Conservation (phyloP, 2,329 filamentous ascomycete genomes). For the Leptoxyphium fumago region DNA sequence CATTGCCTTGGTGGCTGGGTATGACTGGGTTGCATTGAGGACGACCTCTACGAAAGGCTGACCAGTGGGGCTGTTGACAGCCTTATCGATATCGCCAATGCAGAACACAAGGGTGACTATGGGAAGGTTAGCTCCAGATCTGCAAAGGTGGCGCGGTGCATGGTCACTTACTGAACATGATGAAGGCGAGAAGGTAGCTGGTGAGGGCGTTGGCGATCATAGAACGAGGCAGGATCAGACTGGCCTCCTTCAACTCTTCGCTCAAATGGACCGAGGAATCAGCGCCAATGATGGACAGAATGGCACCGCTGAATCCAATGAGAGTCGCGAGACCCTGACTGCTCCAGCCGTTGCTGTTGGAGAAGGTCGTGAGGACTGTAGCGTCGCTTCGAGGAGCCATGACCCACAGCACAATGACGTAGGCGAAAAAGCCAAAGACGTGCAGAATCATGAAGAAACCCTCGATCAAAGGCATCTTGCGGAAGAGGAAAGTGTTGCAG, state of each 20-base stretch:
- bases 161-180: constrained; percentile 3
- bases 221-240: constrained; percentile 15
- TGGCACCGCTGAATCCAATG: constrained; percentile 4
- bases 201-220: constrained; percentile 17
- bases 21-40: constrained; percentile 6
- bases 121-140: constrained; percentile 3
- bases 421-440: constrained; percentile 9
- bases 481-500: constrained; percentile 31
- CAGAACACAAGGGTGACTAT: constrained; percentile 7
- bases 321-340: constrained; percentile 4
- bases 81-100: constrained; percentile 15
- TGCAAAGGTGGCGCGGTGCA: too few species aligned
- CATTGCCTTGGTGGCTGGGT: neutral
- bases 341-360: constrained; percentile 6
- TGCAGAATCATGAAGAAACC: constrained; percentile 21
- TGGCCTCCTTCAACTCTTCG: constrained; percentile 18
- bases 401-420: constrained; percentile 8
- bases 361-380: constrained; percentile 7
- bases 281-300: constrained; percentile 22
- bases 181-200: constrained; percentile 11
- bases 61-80: constrained; percentile 10
- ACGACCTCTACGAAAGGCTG: neutral
- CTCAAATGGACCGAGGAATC: constrained; percentile 24
- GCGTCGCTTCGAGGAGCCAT: constrained; percentile 5
- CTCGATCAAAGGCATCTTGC: constrained; percentile 33